Evolutionary conservation across 148 eudicot genomes (phyloP).

Genomic region (Dysphania ambrosioides): DNA sequence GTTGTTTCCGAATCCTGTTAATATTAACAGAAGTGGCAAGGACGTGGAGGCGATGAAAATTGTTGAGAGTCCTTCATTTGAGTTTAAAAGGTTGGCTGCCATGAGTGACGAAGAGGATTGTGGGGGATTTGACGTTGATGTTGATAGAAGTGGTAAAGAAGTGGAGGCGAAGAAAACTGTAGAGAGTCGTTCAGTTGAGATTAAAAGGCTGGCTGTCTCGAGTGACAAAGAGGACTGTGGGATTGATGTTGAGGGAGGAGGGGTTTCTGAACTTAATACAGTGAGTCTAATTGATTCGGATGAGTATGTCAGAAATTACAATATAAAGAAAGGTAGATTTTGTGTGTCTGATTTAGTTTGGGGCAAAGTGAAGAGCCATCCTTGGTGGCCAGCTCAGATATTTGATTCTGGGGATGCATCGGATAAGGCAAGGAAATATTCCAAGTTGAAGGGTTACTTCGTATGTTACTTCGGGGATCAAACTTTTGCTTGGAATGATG

Average conservation of each 20-base stretch:
- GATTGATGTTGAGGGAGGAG: background rate
- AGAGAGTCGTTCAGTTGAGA: background rate
- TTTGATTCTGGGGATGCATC: constrained; percentile 60
- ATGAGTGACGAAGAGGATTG: no score
- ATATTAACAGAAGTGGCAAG: no score
- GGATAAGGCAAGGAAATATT: constrained; percentile 48
- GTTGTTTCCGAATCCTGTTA: background rate
- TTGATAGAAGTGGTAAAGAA: background rate
- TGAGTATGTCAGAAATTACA: background rate
- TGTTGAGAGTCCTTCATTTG: no score
- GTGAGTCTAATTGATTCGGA: constrained; percentile 12
- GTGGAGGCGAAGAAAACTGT: background rate
- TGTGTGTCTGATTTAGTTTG: constrained; percentile 60
- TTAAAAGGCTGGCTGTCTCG: constrained; percentile 1
- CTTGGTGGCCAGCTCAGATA: constrained; percentile 97
- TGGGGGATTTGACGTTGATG: no score
- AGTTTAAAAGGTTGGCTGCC: no score
- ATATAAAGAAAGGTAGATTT: constrained; percentile 38
- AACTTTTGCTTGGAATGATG: constrained; percentile 72
- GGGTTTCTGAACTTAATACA: background rate
- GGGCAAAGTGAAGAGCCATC: constrained; percentile 88
- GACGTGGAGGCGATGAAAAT: no score
- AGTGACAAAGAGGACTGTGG: background rate
- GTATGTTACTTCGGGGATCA: constrained; percentile 74
- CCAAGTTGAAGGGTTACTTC: constrained; percentile 43